Conservation (phyloP, 768 basidiomycete species). For the Coprinopsis marcescibilis region DNA sequence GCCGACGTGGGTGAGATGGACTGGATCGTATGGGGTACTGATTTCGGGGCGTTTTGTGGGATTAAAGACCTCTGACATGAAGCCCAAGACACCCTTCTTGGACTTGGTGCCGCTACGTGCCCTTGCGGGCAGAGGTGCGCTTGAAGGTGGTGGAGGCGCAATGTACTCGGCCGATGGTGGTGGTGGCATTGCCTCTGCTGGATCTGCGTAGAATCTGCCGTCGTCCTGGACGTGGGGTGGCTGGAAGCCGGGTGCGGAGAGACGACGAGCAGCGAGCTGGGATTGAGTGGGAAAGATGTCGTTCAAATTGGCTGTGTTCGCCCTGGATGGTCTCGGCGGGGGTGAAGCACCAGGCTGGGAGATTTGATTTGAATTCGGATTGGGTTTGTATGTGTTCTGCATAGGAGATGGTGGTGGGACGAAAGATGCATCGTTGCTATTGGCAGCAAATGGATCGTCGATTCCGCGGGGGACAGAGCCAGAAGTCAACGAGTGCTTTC, state of each 20-base stretch:
- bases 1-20: slow-evolving; percentile 98
- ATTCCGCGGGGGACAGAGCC: slow-evolving; percentile 26
- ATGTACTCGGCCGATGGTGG: slow-evolving; percentile 25
- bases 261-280: slow-evolving; percentile 40
- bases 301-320: slow-evolving; percentile 76
- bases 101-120: slow-evolving; percentile 48
- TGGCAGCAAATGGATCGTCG: slow-evolving; percentile 56
- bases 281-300: slow-evolving; percentile 56
- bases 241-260: slow-evolving; percentile 42
- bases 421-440: slow-evolving; percentile 18
- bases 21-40: slow-evolving; percentile 97
- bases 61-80: slow-evolving; percentile 66
- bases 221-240: slow-evolving; percentile 26
- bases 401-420: slow-evolving; percentile 17
- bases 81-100: slow-evolving; percentile 70
- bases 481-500: slow-evolving; percentile 33
- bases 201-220: slow-evolving; percentile 41
- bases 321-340: slow-evolving; percentile 76
- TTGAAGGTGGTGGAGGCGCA: slow-evolving; percentile 16
- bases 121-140: slow-evolving; percentile 22
- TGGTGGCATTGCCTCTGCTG: slow-evolving; percentile 35
- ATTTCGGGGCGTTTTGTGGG: slow-evolving; percentile 81
- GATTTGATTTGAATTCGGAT: too few relatives aligned
- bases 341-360: slow-evolving; percentile 42
- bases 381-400: slow-evolving; percentile 22